Conservation (phyloP, 2,329 filamentous ascomycete species). For the Xylaria arbuscula region DNA sequence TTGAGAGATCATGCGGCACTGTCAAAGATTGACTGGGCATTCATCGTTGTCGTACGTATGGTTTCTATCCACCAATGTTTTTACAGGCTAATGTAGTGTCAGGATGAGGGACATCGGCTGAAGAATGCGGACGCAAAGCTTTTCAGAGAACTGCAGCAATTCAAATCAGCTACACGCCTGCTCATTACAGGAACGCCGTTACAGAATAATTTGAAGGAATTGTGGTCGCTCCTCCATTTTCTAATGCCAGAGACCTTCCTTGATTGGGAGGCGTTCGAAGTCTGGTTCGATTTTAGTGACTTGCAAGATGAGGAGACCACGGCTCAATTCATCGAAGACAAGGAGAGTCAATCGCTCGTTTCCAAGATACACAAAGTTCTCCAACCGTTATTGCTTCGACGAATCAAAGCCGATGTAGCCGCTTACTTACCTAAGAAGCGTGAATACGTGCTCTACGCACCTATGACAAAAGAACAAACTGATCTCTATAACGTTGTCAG, state of each 20-base stretch:
- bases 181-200: constrained; percentile 95
- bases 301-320: constrained; percentile 85
- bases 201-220: constrained; percentile 93
- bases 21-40: constrained; percentile 90
- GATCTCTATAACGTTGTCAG: constrained; percentile 81
- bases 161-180: constrained; percentile 88
- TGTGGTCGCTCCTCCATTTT: constrained; percentile 96
- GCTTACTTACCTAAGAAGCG: constrained; percentile 93
- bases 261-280: constrained; percentile 90
- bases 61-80: background rate
- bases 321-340: constrained; percentile 81
- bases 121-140: constrained; percentile 96
- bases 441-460: constrained; percentile 95
- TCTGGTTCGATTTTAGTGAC: constrained; percentile 97
- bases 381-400: constrained; percentile 87
- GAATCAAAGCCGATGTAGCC: constrained; percentile 94
- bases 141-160: constrained; percentile 87
- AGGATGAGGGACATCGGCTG: constrained; percentile 96
- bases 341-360: constrained; percentile 80
- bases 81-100: constrained; percentile 36
- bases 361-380: constrained; percentile 92
- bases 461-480: constrained; percentile 88
- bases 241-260: constrained; percentile 92
- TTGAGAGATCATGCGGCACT: constrained; percentile 87
- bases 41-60: constrained; percentile 85